Base-by-base conservation (phyloP, 805 yeast species). In the Metschnikowia similis region DNA sequence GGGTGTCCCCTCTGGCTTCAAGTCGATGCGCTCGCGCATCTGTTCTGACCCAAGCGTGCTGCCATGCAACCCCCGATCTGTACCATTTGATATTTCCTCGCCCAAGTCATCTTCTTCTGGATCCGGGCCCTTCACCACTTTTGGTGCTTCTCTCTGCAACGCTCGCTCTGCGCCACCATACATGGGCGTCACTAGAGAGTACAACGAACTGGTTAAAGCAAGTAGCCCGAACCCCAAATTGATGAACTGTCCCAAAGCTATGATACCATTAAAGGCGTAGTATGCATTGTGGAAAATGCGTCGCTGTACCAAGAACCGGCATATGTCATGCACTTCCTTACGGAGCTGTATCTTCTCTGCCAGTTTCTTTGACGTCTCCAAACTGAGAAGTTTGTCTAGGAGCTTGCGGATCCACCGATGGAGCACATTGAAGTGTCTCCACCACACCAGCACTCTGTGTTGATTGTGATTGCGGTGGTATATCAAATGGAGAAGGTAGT, bases 401-500 rank as follows among this genome's bases (percentile, higher is more conserved):
- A 81, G 58, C 41, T 69, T 69, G 14, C 82, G 65, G 26, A 79
- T 48, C 40, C 75, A 70, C 37, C 96, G 75, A 56, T 85, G 87
- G 28, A 89, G 59, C 8, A 83, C 75, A 52, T 82, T 76, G 37
- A 90, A 68, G 51, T 80, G 75, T 52, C 71, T 77, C 92, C 96
- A 90, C 96, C 97, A 90, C 8, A 62, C 60, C 30, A 88, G 77
- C 7, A 75, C 77, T 3, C 83, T 70, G 60, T 89, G 96, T 63
- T 90, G 97, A 63, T 88, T 88, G 47, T 76, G 73, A 65, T 84
- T 85, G 54, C 96, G 72, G 58, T 85, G 88, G 60, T 85, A 82
- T 3, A 88, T 55, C 36, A 89, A 65, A 55, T 81, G 85, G 4
- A 89, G 64, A 4, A 87, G 58, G 26, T 78, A 75, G 47, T 67